These are phyloP conservation scores for Cladosporium cucumerinum DNA, from an alignment of 2,329 filamentous ascomycete species.

Conservation along the genomic window DNA sequence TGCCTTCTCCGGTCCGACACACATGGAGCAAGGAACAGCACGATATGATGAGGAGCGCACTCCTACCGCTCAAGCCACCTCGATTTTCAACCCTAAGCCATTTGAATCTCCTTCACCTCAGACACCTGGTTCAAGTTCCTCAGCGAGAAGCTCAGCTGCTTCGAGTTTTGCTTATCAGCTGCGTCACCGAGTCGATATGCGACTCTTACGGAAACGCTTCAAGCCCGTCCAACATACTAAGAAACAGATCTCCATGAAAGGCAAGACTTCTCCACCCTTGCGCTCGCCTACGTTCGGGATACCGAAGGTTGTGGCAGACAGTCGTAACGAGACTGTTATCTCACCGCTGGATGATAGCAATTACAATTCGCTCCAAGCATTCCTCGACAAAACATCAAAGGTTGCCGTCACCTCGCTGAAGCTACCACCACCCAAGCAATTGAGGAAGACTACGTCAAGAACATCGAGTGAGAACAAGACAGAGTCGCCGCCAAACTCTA, in stretches of 20 bases:
- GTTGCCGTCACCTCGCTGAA: slow-evolving; percentile 4
- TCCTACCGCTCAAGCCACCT: neutral
- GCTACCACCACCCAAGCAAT: slow-evolving; percentile 13
- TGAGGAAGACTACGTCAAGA: neutral
- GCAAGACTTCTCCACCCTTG: neutral
- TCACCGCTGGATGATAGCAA: neutral
- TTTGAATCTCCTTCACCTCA: slow-evolving; percentile 15
- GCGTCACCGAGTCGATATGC: slow-evolving; percentile 23
- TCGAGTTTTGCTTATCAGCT: slow-evolving; percentile 31
- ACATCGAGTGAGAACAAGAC: neutral
- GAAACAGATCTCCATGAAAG: slow-evolving; percentile 4
- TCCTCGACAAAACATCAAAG: slow-evolving; percentile 3
- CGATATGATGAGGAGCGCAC: neutral
- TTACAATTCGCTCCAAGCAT: slow-evolving; percentile 4
- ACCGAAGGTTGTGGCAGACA: slow-evolving; percentile 31
- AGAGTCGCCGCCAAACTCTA: neutral
- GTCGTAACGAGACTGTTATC: neutral
- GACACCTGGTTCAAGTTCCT: slow-evolving; percentile 20
- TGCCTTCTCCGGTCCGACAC: neutral
- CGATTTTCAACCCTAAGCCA: neutral
- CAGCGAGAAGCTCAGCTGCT: slow-evolving; percentile 19
- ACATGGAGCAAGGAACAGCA: neutral
- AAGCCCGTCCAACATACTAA: slow-evolving; percentile 28
- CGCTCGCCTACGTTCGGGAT: slow-evolving; percentile 27
- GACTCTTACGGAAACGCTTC: slow-evolving; percentile 30